Conservation (phyloP, 768 basidiomycete species). For the Podaxis sp. region DNA sequence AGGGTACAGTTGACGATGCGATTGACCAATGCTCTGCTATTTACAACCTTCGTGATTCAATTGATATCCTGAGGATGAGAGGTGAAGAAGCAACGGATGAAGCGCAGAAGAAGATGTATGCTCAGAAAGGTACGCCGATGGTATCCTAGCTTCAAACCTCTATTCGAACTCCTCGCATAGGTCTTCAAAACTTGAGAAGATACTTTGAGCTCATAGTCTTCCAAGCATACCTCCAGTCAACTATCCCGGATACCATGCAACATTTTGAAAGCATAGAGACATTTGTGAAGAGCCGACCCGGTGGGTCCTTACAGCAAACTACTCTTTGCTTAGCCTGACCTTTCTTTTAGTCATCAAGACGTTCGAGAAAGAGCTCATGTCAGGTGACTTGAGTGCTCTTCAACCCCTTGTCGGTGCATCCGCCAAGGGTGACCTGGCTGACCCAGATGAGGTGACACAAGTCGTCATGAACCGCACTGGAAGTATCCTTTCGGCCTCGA, state of each 20-base stretch:
- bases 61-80: constrained; percentile 73
- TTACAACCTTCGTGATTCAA: constrained; percentile 82
- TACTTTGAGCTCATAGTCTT: constrained; percentile 87
- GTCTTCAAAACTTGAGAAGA: constrained; percentile 74
- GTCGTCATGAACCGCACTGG: constrained; percentile 84
- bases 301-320: constrained; percentile 31
- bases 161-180: constrained; percentile 25
- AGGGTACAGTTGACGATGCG: constrained; percentile 79
- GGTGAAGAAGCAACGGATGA: constrained; percentile 79
- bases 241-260: constrained; percentile 72
- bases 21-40: constrained; percentile 84
- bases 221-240: constrained; percentile 84
- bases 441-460: constrained; percentile 88
- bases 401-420: constrained; percentile 78
- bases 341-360: constrained; percentile 77
- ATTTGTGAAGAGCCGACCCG: constrained; percentile 82
- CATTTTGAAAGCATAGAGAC: constrained; percentile 75
- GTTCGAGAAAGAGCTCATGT: constrained; percentile 84
- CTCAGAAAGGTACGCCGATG: constrained; percentile 61
- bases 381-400: constrained; percentile 73
- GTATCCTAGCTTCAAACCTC: background rate
- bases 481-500: constrained; percentile 81
- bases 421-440: constrained; percentile 60
- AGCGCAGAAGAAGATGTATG: constrained; percentile 56
- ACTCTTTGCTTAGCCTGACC: background rate